Conservation (phyloP, 2,329 filamentous ascomycete species). For the Triangularia setosa region DNA sequence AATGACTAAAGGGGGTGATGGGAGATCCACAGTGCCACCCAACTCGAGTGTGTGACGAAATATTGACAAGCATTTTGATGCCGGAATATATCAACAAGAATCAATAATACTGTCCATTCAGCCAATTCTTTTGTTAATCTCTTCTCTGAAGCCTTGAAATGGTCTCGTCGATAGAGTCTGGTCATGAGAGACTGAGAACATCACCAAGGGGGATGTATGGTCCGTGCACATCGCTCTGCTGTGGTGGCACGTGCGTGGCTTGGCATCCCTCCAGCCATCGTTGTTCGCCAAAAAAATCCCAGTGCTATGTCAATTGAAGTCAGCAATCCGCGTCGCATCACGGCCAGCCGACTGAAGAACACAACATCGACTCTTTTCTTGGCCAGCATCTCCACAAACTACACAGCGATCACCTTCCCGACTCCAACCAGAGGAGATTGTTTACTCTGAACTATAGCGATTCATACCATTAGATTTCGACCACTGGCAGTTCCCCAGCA, state of each 20-base stretch:
- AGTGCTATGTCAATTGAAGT: constrained; percentile 1
- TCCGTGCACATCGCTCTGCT: background rate
- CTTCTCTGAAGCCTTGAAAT: no score
- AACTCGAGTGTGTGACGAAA: background rate
- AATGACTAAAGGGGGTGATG: background rate
- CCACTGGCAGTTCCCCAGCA: background rate
- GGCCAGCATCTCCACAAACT: background rate
- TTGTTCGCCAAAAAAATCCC: background rate
- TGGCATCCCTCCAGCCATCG: background rate
- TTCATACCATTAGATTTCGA: background rate
- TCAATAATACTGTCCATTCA: no score
- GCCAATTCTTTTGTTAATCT: no score
- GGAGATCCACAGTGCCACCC: background rate
- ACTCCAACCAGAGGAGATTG: background rate
- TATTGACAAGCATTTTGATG: background rate
- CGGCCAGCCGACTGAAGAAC: background rate
- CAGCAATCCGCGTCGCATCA: background rate
- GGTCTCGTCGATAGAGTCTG: no score
- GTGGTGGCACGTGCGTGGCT: background rate
- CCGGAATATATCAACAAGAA: no score
- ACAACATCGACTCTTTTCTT: background rate
- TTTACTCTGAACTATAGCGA: background rate
- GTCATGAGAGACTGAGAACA: no score
- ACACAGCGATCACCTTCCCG: background rate
- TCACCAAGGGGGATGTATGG: background rate